Evolutionary conservation across 768 basidiomycete genomes (phyloP), one percentile per base, ranked within the genome.

Genomic region (Agaricus blazei): DNA sequence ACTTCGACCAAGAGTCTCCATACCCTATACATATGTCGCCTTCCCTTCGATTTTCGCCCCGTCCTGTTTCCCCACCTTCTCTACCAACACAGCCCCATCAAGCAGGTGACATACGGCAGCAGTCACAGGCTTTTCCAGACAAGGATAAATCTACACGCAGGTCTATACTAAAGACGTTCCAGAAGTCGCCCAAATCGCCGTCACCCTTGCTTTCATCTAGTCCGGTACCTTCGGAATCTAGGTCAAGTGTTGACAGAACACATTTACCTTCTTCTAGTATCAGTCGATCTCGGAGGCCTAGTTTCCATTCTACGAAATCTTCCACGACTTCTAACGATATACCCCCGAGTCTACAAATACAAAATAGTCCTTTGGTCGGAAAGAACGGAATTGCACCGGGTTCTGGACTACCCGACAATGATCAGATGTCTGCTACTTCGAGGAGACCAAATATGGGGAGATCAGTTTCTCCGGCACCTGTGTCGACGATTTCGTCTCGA

Each of bases 1-100:
- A 81, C 48, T 87, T 87, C 68, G 84, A 92, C 67, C 87, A 88
- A 60, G 86, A 90, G 59, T 81, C 84, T 1, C 83, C 81, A 24
- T 87, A 88, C 68, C 83, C 88, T 15, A 73, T 69, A 9, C 73
- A 75, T 12, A 67, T 69, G 36, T 75, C 75, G 41, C 66, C 67
- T 23, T 55, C 67, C 29, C 63, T 65, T 64, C 61, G 64, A 37
- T 63, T 67, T 51, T 65, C 68, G 24, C 66, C 68, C 27, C 71
- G 64, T 55, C 70, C 63, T 63, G 70, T 62, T 46, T 73, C 65
- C 42, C 70, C 66, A 49, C 60, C 70, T 29, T 59, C 65, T 28
- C 54, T 45, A 42, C 29, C 41, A n/a, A 57, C 14, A 28, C 60
- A 23, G 31, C 27, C 36, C 11, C 61, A 67, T 40, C 62, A 67